Conservation (phyloP, 2,329 filamentous ascomycete genomes). For the Monilinia laxa region DNA sequence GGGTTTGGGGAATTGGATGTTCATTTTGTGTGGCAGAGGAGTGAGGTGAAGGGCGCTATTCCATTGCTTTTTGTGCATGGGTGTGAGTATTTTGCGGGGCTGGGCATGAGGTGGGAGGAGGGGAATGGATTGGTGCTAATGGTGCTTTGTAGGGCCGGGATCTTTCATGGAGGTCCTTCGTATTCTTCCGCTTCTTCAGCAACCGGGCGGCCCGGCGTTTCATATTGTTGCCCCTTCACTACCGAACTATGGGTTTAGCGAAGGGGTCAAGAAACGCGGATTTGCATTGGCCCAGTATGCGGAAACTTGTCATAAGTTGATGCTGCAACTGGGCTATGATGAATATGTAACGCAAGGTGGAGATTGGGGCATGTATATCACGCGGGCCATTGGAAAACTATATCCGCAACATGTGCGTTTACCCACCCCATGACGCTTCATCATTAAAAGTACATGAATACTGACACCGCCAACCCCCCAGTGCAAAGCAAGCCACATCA, state of each 20-base stretch:
- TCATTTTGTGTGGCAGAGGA: slow-evolving; percentile 63
- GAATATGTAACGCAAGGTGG: slow-evolving; percentile 63
- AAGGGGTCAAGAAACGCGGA: slow-evolving; percentile 43
- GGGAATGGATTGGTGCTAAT: background rate
- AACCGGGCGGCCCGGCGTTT: slow-evolving; percentile 25
- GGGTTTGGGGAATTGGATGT: slow-evolving; percentile 60
- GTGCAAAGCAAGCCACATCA: slow-evolving; percentile 51
- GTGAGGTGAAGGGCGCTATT: slow-evolving; percentile 50
- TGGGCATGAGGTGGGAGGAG: background rate
- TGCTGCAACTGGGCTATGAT: slow-evolving; percentile 64
- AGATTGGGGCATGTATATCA: slow-evolving; percentile 70
- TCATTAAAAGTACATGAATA: background rate
- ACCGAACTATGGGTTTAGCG: slow-evolving; percentile 52
- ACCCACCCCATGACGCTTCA: background rate
- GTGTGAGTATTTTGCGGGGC: slow-evolving; percentile 43
- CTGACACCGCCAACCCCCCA: slow-evolving; percentile 28
- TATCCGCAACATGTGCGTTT: slow-evolving; percentile 49
- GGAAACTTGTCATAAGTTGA: slow-evolving; percentile 64
- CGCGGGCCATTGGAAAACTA: slow-evolving; percentile 56
- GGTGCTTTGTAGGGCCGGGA: slow-evolving; percentile 26
- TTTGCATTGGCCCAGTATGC: slow-evolving; percentile 62
- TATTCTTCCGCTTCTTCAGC: slow-evolving; percentile 30
- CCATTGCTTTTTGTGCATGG: slow-evolving; percentile 62
- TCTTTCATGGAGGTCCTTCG: slow-evolving; percentile 25
- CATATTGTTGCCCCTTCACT: slow-evolving; percentile 55